A percentile compares a stretch with the other conserved stretches of the same genome.
Conservation (phyloP, 1,284 basidiomycete genomes). For the Ustilago tritici region DNA sequence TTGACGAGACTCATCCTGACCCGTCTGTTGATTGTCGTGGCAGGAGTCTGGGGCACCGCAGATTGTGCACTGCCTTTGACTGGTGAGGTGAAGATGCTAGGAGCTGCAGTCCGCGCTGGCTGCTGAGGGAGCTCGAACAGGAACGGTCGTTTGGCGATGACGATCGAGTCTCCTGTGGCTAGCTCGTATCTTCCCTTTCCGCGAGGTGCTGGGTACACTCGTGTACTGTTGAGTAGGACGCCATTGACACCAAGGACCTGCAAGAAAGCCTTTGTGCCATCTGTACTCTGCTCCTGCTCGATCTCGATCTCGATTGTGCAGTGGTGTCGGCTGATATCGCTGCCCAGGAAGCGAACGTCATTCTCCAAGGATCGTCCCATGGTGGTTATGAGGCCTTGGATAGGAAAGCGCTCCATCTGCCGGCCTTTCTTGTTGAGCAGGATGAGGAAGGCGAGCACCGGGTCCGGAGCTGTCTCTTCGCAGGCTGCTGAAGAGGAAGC, state of each 20-base stretch:
- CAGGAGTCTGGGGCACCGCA: conserved; percentile 22
- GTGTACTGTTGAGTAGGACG: conserved; percentile 31
- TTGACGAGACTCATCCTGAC: conserved; percentile 55
- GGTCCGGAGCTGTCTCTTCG: conserved; percentile 1
- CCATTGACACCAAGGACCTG: conserved; percentile 44
- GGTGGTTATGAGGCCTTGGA: conserved; percentile 38
- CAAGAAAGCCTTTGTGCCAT: conserved; percentile 30
- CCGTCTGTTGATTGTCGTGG: conserved; percentile 12
- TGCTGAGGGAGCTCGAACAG: conserved; percentile 30
- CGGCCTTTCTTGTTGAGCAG: conserved; percentile 44
- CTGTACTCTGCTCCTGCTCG: conserved; percentile 8
- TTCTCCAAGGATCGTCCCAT: conserved; percentile 48
- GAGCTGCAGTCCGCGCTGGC: background rate
- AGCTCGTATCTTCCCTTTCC: conserved; percentile 39
- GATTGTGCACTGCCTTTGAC: conserved; percentile 14
- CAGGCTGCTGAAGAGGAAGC: conserved; percentile 8
- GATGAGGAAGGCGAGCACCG: conserved; percentile 40
- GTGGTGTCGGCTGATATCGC: conserved; percentile 45
- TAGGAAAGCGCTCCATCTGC: conserved; percentile 43
- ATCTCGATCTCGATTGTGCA: conserved; percentile 53
- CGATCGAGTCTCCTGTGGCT: conserved; percentile 34
- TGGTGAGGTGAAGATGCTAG: conserved; percentile 23
- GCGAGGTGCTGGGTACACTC: conserved; percentile 29
- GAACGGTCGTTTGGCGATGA: conserved; percentile 35
- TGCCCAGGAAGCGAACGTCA: conserved; percentile 42